These are phyloP conservation scores for Paspalum vaginatum DNA, from an alignment of 176 grass and related monocot species.

Conservation along the genomic window DNA sequence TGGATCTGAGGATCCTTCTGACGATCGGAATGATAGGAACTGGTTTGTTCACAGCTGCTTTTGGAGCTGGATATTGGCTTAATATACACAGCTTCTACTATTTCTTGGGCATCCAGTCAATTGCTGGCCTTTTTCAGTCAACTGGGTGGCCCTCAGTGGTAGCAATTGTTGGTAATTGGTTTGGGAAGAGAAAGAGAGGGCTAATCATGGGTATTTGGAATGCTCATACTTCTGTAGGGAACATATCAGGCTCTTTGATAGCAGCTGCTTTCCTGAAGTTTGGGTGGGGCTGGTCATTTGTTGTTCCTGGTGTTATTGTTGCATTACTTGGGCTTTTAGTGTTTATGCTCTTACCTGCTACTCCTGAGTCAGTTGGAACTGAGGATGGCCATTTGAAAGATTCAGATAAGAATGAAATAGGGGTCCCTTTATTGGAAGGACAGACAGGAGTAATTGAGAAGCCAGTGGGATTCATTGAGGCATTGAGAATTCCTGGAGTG, in stretches of 20 bases:
- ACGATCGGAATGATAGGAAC: slow-evolving; percentile 59
- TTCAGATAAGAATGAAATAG: slow-evolving; percentile 41
- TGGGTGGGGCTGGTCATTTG: slow-evolving; percentile 67
- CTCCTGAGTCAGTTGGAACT: slow-evolving; percentile 47
- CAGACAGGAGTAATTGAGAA: slow-evolving; percentile 39
- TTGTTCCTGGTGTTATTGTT: slow-evolving; percentile 49
- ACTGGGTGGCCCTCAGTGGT: slow-evolving; percentile 66
- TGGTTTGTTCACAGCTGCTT: slow-evolving; percentile 53
- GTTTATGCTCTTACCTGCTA: slow-evolving; percentile 57
- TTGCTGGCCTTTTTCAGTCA: slow-evolving; percentile 58
- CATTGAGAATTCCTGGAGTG: slow-evolving; percentile 60
- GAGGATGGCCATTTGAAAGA: slow-evolving; percentile 34
- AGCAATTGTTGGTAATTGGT: slow-evolving; percentile 63
- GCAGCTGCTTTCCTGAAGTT: slow-evolving; percentile 52
- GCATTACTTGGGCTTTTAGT: slow-evolving; percentile 48
- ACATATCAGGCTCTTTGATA: slow-evolving; percentile 60
- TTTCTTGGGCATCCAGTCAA: slow-evolving; percentile 52
- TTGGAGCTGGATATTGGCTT: slow-evolving; percentile 61
- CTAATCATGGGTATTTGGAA: slow-evolving; percentile 75
- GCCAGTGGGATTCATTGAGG: slow-evolving; percentile 55
- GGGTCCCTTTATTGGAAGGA: slow-evolving; percentile 42
- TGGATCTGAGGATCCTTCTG: slow-evolving; percentile 57
- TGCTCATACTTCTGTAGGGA: slow-evolving; percentile 57
- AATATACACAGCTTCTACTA: slow-evolving; percentile 63
- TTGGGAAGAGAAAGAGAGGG: slow-evolving; percentile 60